Percentiles rank a stretch among this genome's conserved stretches.
phyloP scores from a whole-genome alignment of 129 eudicot genomes.

The Ambrosia artemisiifolia region DNA sequence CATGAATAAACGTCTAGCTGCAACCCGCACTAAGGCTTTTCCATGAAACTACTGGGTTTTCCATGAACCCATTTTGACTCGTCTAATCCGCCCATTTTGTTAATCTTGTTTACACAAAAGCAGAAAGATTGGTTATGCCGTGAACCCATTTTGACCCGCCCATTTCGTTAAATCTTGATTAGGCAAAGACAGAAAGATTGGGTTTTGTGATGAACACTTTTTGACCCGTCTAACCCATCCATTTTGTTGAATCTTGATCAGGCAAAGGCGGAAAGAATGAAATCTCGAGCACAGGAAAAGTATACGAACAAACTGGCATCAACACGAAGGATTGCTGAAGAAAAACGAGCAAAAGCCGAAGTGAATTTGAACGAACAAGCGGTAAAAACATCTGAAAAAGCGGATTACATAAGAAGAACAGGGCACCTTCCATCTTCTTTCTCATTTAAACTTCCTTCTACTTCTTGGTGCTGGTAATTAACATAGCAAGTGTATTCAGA shows the following conservation, averaged over 20 bases:
- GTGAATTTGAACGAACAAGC: constrained; percentile 77
- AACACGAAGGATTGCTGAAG: constrained; percentile 81
- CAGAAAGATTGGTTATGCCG: no score
- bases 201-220: neutral
- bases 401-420: constrained; percentile 85
- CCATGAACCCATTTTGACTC: neutral
- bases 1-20: neutral
- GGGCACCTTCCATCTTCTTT: constrained; percentile 87
- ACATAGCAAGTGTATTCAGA: constrained; percentile 14
- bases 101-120: neutral
- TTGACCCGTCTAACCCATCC: neutral
- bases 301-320: constrained; percentile 70
- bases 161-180: no score
- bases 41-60: neutral
- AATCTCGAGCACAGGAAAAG: constrained; percentile 81
- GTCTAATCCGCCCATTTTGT: neutral
- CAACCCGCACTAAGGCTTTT: neutral
- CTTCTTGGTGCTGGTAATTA: constrained; percentile 8
- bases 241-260: constrained; percentile 22
- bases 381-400: constrained; percentile 73
- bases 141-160: no score
- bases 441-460: constrained; percentile 74
- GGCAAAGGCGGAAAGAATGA: constrained; percentile 90
- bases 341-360: constrained; percentile 81
- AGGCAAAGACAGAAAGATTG: no score